Evolutionary conservation across 768 basidiomycete genomes (phyloP), one percentile per base, ranked within the genome.

Genomic region (Amanita subjunquillea): DNA sequence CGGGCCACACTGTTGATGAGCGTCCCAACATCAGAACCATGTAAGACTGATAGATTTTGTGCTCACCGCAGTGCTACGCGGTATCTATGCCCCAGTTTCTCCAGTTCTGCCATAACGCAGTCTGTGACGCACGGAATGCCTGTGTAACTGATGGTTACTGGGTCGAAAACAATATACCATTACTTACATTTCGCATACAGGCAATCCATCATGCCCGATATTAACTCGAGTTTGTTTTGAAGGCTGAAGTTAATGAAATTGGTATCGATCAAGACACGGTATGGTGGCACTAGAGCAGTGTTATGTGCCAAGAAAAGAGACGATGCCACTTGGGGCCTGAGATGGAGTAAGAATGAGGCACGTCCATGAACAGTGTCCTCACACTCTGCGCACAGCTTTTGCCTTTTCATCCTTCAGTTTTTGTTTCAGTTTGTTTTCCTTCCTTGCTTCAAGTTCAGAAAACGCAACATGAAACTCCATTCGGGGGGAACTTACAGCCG

Each of bases 131-230:
- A 96, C 1, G 96, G 96, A 60, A 97, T 97, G 67, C 93, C 95
- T 97, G 60, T 20, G 36, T 17, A 51, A 53, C 48, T 30, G 39
- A 49, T 43, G 27, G 22, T 37, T 15, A 10, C 23, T 23, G 39
- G 9, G 42, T 30, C 13, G 4, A 10, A 15, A 20, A 32, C 27
- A 44, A 17, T 36, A 13, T 10, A 10, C 32, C 8, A 23, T 38
- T 43, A 8, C 67, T 41, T 58, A 95, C 95, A 97, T 73, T 99
- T 98, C 10, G 96, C 96, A 67, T 91, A 96, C 13, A 98, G 74
- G 62, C 92, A 95, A 63, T 99, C 96, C 96, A 99, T 98, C 96
- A 99, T 97, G n/a, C 90, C 93, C 61, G 85, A 83, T 20, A 97
- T 75, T 51, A 98, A 77, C 66, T 99, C 96, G 58, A 99, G 72